Conservation (phyloP, 495 filamentous ascomycete genomes). For the Trichocladium uniseriatum region DNA sequence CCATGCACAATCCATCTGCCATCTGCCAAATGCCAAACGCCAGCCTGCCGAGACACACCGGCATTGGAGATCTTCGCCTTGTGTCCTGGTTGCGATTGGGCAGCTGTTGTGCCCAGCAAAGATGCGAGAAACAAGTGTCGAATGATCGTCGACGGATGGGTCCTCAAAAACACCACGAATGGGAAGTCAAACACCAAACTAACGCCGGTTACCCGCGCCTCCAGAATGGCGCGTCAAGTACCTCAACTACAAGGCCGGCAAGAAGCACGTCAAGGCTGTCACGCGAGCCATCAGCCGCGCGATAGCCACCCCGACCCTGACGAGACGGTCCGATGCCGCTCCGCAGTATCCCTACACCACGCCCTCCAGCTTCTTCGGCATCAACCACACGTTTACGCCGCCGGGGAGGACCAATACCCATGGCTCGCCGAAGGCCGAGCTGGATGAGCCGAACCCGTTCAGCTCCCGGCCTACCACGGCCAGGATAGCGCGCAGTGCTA, state of each 20-base stretch:
- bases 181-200: background rate
- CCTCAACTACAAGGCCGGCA: conserved; percentile 85
- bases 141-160: background rate
- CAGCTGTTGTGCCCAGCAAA: background rate
- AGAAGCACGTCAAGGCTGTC: conserved; percentile 81
- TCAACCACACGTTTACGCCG: conserved; percentile 10
- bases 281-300: conserved; percentile 59
- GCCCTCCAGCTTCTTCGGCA: conserved; percentile 12
- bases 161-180: too few relatives aligned
- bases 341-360: conserved; percentile 15
- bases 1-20: background rate
- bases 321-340: conserved; percentile 15
- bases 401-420: background rate
- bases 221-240: conserved; percentile 85
- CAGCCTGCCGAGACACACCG: too few relatives aligned
- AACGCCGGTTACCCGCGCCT: background rate
- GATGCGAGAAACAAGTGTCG: background rate
- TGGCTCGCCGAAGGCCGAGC: background rate
- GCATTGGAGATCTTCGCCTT: background rate
- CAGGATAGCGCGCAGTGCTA: background rate
- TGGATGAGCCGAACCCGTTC: background rate
- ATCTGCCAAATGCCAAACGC: background rate
- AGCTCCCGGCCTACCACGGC: background rate
- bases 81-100: background rate
- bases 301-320: conserved; percentile 41